phyloP scores from a whole-genome alignment of 2,329 filamentous ascomycete species.

The Trichoderma asperellum region DNA sequence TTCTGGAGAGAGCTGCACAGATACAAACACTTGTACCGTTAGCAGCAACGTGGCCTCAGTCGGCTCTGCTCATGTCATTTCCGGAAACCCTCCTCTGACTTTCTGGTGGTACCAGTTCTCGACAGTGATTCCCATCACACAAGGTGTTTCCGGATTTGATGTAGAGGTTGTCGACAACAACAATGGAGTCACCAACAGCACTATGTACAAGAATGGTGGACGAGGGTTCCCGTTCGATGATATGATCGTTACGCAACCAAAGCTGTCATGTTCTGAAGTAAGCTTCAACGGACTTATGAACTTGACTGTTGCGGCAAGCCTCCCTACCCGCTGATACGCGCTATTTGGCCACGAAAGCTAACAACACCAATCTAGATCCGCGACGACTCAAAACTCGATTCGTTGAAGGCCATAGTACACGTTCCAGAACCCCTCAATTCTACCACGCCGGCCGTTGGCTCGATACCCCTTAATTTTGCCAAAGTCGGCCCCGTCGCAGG shows the following conservation, averaged over 20 bases:
- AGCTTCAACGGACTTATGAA: slow-evolving; percentile 4
- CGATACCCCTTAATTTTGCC: slow-evolving; percentile 18
- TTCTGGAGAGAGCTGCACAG: slow-evolving; percentile 20
- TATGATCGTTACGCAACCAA: slow-evolving; percentile 18
- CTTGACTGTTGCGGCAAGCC: slow-evolving; percentile 18
- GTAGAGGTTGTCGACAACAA: slow-evolving; percentile 27
- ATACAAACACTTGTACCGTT: slow-evolving; percentile 1
- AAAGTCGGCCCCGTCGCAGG: slow-evolving; percentile 1
- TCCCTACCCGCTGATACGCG: neutral
- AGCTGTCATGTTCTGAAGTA: slow-evolving; percentile 20
- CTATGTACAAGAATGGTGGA: slow-evolving; percentile 27
- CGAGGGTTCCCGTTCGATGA: slow-evolving; percentile 29
- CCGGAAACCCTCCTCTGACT: slow-evolving; percentile 21
- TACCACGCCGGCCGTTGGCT: slow-evolving; percentile 10
- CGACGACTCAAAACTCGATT: neutral
- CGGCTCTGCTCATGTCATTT: slow-evolving; percentile 6
- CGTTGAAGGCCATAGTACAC: neutral
- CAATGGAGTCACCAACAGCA: slow-evolving; percentile 24
- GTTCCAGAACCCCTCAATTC: slow-evolving; percentile 9
- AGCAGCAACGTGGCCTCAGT: neutral
- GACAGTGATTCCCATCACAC: slow-evolving; percentile 8
- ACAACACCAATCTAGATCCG: neutral
- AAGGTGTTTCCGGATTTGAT: slow-evolving; percentile 28
- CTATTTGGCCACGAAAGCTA: neutral
- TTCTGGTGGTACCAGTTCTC: slow-evolving; percentile 27